Percentiles rank a stretch among this genome's conserved stretches.
Evolutionary conservation across 805 yeast genomes (phyloP).

Genomic region (Candida sanyiensis): DNA sequence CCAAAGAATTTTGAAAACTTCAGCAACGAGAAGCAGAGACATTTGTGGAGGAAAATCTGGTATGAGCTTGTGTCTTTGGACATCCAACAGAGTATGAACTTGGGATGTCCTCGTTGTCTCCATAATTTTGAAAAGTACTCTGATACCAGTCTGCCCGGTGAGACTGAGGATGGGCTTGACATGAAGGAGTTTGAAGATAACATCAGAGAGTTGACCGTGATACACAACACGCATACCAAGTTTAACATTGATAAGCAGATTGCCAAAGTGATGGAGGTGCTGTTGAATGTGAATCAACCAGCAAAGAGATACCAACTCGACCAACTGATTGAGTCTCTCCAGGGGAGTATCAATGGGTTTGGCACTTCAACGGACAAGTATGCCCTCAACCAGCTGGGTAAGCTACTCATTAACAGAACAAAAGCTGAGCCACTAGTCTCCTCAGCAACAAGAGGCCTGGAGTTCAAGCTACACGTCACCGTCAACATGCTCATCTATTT

Average conservation of each 20-base stretch:
- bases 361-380: conserved; percentile 26
- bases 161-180: conserved; percentile 16
- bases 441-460: conserved; percentile 34
- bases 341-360: conserved; percentile 30
- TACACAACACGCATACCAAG: conserved; percentile 42
- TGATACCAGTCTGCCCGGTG: conserved; percentile 40
- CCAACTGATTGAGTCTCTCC: conserved; percentile 29
- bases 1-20: conserved; percentile 48
- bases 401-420: conserved; percentile 20
- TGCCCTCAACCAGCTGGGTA: conserved; percentile 31
- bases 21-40: conserved; percentile 34
- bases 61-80: conserved; percentile 38
- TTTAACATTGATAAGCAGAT: conserved; percentile 40
- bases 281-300: conserved; percentile 34
- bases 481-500: conserved; percentile 45
- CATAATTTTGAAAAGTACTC: conserved; percentile 34
- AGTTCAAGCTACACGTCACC: conserved; percentile 34
- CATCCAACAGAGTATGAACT: conserved; percentile 35
- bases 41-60: conserved; percentile 58
- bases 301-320: conserved; percentile 38
- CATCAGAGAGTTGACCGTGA: conserved; percentile 41
- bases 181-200: conserved; percentile 25
- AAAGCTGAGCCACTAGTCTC: conserved; percentile 19
- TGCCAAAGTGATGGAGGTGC: conserved; percentile 33
- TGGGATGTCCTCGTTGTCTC: conserved; percentile 36